Evolutionary conservation across 169 alveolate genomes (phyloP).

Genomic region (Plasmodium vivax): DNA sequence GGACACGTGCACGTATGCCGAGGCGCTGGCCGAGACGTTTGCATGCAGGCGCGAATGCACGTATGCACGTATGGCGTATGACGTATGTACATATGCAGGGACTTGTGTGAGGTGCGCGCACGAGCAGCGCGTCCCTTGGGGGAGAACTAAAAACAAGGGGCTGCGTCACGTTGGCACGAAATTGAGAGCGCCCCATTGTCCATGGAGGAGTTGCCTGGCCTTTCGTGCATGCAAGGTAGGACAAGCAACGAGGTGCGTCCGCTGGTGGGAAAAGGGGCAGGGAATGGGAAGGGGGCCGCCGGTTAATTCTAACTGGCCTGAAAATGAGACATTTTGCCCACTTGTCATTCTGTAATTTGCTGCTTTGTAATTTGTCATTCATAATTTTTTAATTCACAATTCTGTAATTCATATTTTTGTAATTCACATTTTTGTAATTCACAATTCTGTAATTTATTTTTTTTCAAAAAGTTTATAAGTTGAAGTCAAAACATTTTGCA

Average conservation of each 20-base stretch:
- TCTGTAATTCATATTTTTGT: not conserved
- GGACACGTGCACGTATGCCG: not conserved
- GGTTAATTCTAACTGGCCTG: not conserved
- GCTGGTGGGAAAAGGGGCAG: not conserved
- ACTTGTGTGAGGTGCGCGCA: not conserved
- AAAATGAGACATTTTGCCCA: not conserved
- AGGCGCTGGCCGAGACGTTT: not conserved
- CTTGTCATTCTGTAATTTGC: not conserved
- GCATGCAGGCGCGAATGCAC: not conserved
- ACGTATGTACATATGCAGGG: not conserved
- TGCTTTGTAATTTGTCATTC: not conserved
- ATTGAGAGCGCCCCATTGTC: not conserved
- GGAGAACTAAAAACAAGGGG: not conserved
- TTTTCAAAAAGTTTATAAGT: not conserved
- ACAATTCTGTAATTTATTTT: not conserved
- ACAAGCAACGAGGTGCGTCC: not conserved
- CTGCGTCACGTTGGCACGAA: not conserved
- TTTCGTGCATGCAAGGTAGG: constrained; percentile 39
- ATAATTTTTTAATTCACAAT: not conserved
- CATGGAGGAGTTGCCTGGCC: not conserved
- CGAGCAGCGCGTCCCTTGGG: not conserved
- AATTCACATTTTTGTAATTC: not conserved
- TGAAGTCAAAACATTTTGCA: not conserved
- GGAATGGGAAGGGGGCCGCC: not conserved
- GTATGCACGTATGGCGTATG: too few relatives aligned